Evolutionary conservation across 805 yeast species (phyloP).

Genomic region (Saturnispora ahearnii): DNA sequence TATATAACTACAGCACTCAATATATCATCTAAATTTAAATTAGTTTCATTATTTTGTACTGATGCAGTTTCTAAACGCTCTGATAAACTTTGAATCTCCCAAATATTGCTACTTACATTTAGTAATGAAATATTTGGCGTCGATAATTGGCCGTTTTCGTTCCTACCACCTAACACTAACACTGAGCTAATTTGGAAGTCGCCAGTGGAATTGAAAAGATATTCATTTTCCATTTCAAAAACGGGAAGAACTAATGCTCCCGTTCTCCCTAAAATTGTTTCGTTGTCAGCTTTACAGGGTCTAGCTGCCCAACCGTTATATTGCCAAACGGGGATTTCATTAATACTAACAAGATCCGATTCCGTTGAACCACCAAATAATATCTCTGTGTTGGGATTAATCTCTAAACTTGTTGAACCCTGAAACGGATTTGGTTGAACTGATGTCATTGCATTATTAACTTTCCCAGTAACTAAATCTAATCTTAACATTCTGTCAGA

Average conservation of each 20-base stretch:
- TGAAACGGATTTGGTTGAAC: slow-evolving; percentile 49
- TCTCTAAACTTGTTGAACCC: slow-evolving; percentile 38
- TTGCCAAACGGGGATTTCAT: slow-evolving; percentile 68
- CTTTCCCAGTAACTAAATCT: slow-evolving; percentile 27
- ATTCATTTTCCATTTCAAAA: slow-evolving; percentile 27
- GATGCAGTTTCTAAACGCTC: slow-evolving; percentile 19
- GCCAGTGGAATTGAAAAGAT: slow-evolving; percentile 18
- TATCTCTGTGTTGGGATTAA: slow-evolving; percentile 38
- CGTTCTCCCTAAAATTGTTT: slow-evolving; percentile 43
- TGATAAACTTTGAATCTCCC: slow-evolving; percentile 36
- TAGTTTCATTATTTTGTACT: slow-evolving; percentile 16
- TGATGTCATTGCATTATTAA: slow-evolving; percentile 36
- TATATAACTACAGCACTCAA: slow-evolving; percentile 46
- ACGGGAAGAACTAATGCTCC: slow-evolving; percentile 48
- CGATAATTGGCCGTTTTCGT: slow-evolving; percentile 28
- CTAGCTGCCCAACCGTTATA: slow-evolving; percentile 60
- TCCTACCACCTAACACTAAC: slow-evolving; percentile 55
- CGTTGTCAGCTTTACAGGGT: slow-evolving; percentile 25
- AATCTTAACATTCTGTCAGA: slow-evolving; percentile 38
- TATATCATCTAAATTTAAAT: slow-evolving; percentile 22
- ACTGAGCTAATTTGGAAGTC: slow-evolving; percentile 32
- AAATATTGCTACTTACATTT: slow-evolving; percentile 30
- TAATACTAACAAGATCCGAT: slow-evolving; percentile 63
- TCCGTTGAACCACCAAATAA: slow-evolving; percentile 59
- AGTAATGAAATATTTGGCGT: slow-evolving; percentile 37